These are phyloP conservation scores for Hypocrella siamensis DNA, from an alignment of 2,329 filamentous ascomycete species.

Conservation along the genomic window DNA sequence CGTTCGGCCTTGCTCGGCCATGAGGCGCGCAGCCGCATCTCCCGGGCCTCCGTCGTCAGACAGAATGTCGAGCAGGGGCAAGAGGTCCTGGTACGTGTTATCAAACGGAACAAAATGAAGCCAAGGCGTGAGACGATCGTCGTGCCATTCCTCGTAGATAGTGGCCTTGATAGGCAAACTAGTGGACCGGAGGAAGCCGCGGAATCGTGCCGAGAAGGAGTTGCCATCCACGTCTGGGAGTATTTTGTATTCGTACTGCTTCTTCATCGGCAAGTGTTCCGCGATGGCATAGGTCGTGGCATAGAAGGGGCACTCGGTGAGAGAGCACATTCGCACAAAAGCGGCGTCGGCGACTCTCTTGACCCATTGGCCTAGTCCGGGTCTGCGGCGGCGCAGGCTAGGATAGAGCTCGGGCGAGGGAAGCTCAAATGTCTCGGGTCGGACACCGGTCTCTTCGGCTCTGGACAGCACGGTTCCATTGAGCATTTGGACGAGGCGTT, in stretches of 20 bases:
- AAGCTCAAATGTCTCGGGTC: conserved; percentile 32
- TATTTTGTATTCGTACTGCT: conserved; percentile 44
- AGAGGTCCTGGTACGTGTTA: conserved; percentile 51
- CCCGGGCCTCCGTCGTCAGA: conserved; percentile 28
- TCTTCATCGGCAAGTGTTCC: conserved; percentile 22
- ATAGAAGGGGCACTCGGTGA: conserved; percentile 22
- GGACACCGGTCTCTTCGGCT: conserved; percentile 24
- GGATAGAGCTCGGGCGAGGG: conserved; percentile 26
- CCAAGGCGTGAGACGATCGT: conserved; percentile 53
- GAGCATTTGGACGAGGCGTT: conserved; percentile 53
- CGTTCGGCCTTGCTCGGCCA: conserved; percentile 41
- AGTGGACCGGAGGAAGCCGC: conserved; percentile 46
- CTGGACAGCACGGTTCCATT: conserved; percentile 42
- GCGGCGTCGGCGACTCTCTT: conserved; percentile 22
- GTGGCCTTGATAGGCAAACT: conserved; percentile 56
- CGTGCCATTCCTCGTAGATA: conserved; percentile 62
- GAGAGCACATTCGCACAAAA: conserved; percentile 26
- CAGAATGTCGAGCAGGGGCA: conserved; percentile 50
- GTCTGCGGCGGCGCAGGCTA: conserved; percentile 17
- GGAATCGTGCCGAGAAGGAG: conserved; percentile 46
- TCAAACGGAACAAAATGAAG: conserved; percentile 59
- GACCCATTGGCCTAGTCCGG: conserved; percentile 25
- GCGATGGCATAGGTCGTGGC: conserved; percentile 17
- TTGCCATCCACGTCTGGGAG: conserved; percentile 59
- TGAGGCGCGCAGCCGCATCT: conserved; percentile 40